Evolutionary conservation across 2,329 filamentous ascomycete species (phyloP).

Genomic region (Emericellopsis cladophorae): DNA sequence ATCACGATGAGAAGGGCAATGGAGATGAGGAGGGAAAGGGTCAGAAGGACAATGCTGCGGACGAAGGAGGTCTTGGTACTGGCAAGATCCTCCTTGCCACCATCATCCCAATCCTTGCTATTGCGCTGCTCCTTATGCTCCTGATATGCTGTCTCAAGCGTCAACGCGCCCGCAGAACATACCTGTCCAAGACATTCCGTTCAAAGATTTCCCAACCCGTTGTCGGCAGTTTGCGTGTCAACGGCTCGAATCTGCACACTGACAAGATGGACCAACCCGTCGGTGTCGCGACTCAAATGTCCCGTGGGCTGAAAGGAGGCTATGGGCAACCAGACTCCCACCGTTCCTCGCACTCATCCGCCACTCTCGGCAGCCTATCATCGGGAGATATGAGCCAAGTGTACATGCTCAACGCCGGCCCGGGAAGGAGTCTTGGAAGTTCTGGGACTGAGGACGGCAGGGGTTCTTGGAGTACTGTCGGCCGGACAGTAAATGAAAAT

Average conservation of each 20-base stretch:
- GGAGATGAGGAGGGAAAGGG: slow-evolving; percentile 3
- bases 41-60: slow-evolving; percentile 3
- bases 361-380: slow-evolving; percentile 11
- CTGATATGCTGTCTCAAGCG: slow-evolving; percentile 19
- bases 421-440: slow-evolving; percentile 7
- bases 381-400: slow-evolving; percentile 10
- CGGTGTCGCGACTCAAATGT: slow-evolving; percentile 5
- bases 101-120: slow-evolving; percentile 26
- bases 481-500: slow-evolving; percentile 9
- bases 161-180: slow-evolving; percentile 14
- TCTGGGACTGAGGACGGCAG: slow-evolving; percentile 12
- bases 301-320: slow-evolving; percentile 7
- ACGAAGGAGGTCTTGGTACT: slow-evolving; percentile 13
- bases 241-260: slow-evolving; percentile 10
- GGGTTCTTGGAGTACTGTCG: slow-evolving; percentile 22
- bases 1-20: slow-evolving; percentile 5
- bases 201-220: slow-evolving; percentile 19
- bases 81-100: slow-evolving; percentile 27
- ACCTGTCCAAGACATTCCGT: slow-evolving; percentile 15
- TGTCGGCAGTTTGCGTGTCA: slow-evolving; percentile 12
- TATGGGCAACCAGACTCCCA: slow-evolving; percentile 13
- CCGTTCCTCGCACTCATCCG: slow-evolving; percentile 11
- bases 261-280: slow-evolving; percentile 6
- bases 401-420: slow-evolving; percentile 12
- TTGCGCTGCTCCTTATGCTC: slow-evolving; percentile 18